Conservation (phyloP, 2,329 filamentous ascomycete species). For the Calonectria pseudoturangicola region DNA sequence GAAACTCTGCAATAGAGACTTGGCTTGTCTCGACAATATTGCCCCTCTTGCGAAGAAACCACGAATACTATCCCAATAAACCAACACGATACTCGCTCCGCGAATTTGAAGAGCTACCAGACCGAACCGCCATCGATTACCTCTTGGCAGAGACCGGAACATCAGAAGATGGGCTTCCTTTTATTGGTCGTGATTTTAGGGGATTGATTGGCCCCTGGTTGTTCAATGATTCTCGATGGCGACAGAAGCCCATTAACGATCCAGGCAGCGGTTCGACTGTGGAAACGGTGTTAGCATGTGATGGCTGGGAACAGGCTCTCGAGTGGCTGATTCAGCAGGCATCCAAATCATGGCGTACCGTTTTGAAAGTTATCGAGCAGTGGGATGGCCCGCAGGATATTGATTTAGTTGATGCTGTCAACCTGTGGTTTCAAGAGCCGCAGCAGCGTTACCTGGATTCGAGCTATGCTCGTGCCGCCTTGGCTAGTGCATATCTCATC, state of each 20-base stretch:
- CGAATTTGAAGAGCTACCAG: slow-evolving; percentile 78
- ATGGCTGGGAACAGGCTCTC: slow-evolving; percentile 82
- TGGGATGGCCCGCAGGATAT: slow-evolving; percentile 85
- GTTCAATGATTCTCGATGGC: slow-evolving; percentile 78
- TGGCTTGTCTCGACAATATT: slow-evolving; percentile 83
- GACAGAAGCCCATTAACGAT: slow-evolving; percentile 33
- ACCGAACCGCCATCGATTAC: slow-evolving; percentile 74
- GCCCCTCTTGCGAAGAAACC: slow-evolving; percentile 80
- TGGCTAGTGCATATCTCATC: slow-evolving; percentile 82
- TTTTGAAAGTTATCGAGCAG: slow-evolving; percentile 78
- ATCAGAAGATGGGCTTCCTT: slow-evolving; percentile 60
- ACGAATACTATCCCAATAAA: slow-evolving; percentile 79
- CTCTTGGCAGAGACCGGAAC: slow-evolving; percentile 75
- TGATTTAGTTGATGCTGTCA: slow-evolving; percentile 77
- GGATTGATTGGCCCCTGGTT: slow-evolving; percentile 85
- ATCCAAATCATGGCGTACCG: slow-evolving; percentile 75
- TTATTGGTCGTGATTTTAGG: slow-evolving; percentile 78
- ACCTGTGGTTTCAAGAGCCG: slow-evolving; percentile 75
- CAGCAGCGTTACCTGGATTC: slow-evolving; percentile 76
- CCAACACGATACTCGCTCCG: slow-evolving; percentile 72
- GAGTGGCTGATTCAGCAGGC: slow-evolving; percentile 80
- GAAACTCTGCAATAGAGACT: slow-evolving; percentile 75
- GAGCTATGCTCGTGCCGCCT: slow-evolving; percentile 79
- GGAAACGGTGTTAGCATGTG: slow-evolving; percentile 62
- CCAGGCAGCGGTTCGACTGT: slow-evolving; percentile 51